A percentile compares a stretch with the other conserved stretches of the same genome.
Conservation (phyloP, 139 green algal species). For the Haematococcus sp. region DNA sequence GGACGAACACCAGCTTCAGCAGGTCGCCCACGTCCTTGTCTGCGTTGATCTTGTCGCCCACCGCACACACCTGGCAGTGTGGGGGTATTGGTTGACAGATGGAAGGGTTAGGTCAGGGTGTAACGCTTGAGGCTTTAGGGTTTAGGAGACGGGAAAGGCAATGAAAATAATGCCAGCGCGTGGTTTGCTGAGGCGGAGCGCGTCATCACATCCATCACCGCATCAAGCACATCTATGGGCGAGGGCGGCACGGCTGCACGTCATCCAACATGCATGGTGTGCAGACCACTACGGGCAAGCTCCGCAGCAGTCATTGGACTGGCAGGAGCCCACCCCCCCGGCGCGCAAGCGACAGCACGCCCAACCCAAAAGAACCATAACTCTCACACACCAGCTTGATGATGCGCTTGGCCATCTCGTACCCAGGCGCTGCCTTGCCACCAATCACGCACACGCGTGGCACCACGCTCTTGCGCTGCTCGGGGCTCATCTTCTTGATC, state of each 20-base stretch:
- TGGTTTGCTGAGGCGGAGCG: too few relatives aligned
- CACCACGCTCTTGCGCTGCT: constrained; percentile 63
- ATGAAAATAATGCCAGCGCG: too few relatives aligned
- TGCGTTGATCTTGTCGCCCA: constrained; percentile 86
- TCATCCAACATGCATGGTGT: too few relatives aligned
- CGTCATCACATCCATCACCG: too few relatives aligned
- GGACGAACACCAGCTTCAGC: constrained; percentile 95
- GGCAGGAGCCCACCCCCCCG: too few relatives aligned
- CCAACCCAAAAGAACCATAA: too few relatives aligned
- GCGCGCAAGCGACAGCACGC: too few relatives aligned
- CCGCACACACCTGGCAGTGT: constrained; percentile 42
- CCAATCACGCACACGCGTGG: constrained; percentile 83
- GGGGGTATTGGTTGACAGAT: neutral
- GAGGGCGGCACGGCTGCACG: too few relatives aligned
- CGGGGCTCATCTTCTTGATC: constrained; percentile 79
- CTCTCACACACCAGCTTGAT: constrained; percentile 92
- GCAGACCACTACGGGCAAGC: too few relatives aligned
- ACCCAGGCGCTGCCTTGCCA: constrained; percentile 92
- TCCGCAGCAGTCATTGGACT: too few relatives aligned
- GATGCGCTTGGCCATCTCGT: constrained; percentile 98
- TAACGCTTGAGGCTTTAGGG: neutral
- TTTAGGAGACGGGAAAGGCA: neutral
- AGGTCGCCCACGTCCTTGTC: constrained; percentile 93
- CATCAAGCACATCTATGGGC: too few relatives aligned
- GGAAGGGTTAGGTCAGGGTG: neutral